Base-by-base conservation (phyloP, 2,329 filamentous ascomycete genomes). In the Colletotrichum brevisporum region DNA sequence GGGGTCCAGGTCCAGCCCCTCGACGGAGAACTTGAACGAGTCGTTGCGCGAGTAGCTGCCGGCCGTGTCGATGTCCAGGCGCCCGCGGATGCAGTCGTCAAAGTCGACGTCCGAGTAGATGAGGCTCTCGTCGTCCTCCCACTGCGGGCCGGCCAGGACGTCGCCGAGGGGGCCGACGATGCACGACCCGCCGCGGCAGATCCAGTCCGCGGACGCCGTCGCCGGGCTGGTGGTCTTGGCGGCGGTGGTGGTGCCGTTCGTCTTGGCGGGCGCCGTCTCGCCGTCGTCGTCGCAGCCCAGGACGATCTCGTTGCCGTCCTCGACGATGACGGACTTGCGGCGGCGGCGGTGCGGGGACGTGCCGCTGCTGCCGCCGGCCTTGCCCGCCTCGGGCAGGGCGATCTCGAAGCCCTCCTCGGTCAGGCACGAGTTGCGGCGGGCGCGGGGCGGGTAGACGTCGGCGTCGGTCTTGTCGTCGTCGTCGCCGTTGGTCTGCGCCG, bases 31-130 rank as follows among this genome's bases (percentile, higher is more conserved):
- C 75, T 85, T 87, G 79, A 91, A 91, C 4, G 86, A 83, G 77
- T 91, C 89, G 70, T 88, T 90, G 63, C 86, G 86, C 2, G 94
- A 95, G 79, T 97, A 97, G 76, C 92, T 94, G 0, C 95, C 95
- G 2, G 90, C 94, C 45, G 93, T 90, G 82, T 97, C 95, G 54
- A 97, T 78, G 78, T 97, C 94, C 72, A 97, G 78, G 60, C 94
- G 84, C 0, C 94, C 95, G 10, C 93, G 86, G 73, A 94, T 88
- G 74, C 95, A 97, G 73, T 97, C 94, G 55, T 97, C 92, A 75
- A 98, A 91, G 76, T 98, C 94, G 4, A 95, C 91, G 72, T 96
- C 93, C 0, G 89, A 85, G 41, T 88, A 88, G 59, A 94, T 81
- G 36, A 97, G 78, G 0, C 89, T 88, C 4, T 89, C 85, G 63